Evolutionary conservation across 108 stramenopile species (phyloP).

Genomic region (Discostella stelligeroides): DNA sequence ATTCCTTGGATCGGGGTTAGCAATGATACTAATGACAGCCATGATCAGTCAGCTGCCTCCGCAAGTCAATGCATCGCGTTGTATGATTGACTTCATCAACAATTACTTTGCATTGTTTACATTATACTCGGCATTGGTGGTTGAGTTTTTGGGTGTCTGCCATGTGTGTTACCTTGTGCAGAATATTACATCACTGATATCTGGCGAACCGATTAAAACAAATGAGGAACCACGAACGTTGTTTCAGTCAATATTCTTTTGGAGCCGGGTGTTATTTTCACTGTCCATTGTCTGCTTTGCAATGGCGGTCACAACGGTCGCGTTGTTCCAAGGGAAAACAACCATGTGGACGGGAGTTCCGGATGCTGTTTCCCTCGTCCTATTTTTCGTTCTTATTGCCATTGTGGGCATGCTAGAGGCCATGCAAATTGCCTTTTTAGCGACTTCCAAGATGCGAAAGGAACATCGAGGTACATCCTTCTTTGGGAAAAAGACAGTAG

Average conservation of each 20-base stretch:
- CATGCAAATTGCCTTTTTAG: constrained; percentile 84
- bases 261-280: constrained; percentile 56
- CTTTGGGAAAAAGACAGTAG: constrained; percentile 59
- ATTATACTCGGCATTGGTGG: constrained; percentile 56
- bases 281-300: constrained; percentile 51
- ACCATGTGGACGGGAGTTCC: constrained; percentile 67
- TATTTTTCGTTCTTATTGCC: constrained; percentile 64
- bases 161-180: constrained; percentile 70
- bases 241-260: constrained; percentile 46
- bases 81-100: constrained; percentile 87
- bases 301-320: constrained; percentile 57
- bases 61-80: constrained; percentile 68
- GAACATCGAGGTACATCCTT: constrained; percentile 53
- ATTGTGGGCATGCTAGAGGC: constrained; percentile 72
- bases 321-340: constrained; percentile 65
- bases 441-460: constrained; percentile 67
- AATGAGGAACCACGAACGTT: constrained; percentile 58
- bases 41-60: constrained; percentile 65
- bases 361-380: constrained; percentile 39
- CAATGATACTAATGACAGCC: constrained; percentile 66
- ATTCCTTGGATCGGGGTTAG: constrained; percentile 61
- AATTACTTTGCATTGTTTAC: constrained; percentile 68
- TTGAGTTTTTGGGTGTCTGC: constrained; percentile 76
- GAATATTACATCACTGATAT: constrained; percentile 42
- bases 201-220: constrained; percentile 56